A percentile compares a stretch with the other conserved stretches of the same genome.
Evolutionary conservation across 768 basidiomycete species (phyloP).

Genomic region (Nidularia sp.): DNA sequence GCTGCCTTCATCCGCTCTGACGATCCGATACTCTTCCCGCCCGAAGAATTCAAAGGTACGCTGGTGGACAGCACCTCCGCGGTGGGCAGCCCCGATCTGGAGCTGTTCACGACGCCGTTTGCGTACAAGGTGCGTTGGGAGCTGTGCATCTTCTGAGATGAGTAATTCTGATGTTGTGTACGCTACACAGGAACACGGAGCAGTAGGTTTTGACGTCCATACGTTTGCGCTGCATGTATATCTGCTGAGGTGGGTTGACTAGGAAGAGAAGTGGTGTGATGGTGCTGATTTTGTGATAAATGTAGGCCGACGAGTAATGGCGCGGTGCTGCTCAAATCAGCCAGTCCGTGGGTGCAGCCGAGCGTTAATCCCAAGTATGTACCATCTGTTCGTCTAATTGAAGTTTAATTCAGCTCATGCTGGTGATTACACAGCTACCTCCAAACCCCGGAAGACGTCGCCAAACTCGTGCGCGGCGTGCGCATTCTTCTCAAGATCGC

Average conservation of each 20-base stretch:
- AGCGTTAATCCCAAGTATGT: constrained; percentile 39
- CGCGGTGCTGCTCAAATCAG: constrained; percentile 30
- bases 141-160: neutral
- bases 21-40: constrained; percentile 45
- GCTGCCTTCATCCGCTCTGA: constrained; percentile 57
- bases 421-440: constrained; percentile 28
- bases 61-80: constrained; percentile 42
- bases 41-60: constrained; percentile 25
- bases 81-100: constrained; percentile 42
- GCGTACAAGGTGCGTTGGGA: constrained; percentile 31
- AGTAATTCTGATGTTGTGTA: neutral
- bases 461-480: constrained; percentile 38
- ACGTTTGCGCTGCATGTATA: constrained; percentile 38
- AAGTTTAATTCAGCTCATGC: neutral
- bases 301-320: constrained; percentile 40
- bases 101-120: constrained; percentile 38
- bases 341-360: constrained; percentile 39
- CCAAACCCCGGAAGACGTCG: constrained; percentile 32
- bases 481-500: constrained; percentile 33
- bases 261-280: neutral
- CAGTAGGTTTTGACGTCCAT: constrained; percentile 25
- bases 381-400: neutral
- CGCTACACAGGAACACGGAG: constrained; percentile 28
- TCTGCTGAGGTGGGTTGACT: constrained; percentile 29
- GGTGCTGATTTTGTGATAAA: neutral